Conservation (phyloP, 805 yeast species). For the Ogataea populi-albae region DNA sequence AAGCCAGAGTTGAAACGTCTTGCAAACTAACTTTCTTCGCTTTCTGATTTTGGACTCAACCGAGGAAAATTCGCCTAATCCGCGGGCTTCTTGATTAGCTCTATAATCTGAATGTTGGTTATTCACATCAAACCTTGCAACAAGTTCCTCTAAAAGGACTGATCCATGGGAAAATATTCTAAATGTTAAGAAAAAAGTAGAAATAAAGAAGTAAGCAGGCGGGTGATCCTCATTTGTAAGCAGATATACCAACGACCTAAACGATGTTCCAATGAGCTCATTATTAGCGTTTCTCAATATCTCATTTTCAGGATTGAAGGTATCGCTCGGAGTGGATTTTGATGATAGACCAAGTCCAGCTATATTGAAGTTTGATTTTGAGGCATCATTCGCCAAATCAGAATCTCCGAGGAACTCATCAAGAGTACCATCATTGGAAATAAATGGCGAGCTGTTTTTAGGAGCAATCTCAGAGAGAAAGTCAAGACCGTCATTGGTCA, state of each 20-base stretch:
- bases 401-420: constrained; percentile 16
- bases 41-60: constrained; percentile 47
- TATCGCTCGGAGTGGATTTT: constrained; percentile 2
- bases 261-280: constrained; percentile 64
- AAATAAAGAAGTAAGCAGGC: constrained; percentile 64
- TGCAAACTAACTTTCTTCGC: constrained; percentile 65
- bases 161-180: constrained; percentile 65
- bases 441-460: constrained; percentile 27
- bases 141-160: constrained; percentile 66
- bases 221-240: constrained; percentile 63
- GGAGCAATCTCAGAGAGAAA: constrained; percentile 34
- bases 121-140: constrained; percentile 58
- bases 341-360: background rate
- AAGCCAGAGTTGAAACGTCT: constrained; percentile 77
- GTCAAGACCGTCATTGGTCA: constrained; percentile 48
- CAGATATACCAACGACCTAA: constrained; percentile 61
- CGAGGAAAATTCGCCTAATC: constrained; percentile 35
- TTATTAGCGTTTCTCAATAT: constrained; percentile 50
- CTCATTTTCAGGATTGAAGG: constrained; percentile 37
- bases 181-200: constrained; percentile 76
- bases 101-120: constrained; percentile 35
- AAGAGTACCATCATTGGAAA: constrained; percentile 24
- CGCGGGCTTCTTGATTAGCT: constrained; percentile 17
- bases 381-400: constrained; percentile 8
- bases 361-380: background rate